Base-by-base conservation (phyloP, 2,329 filamentous ascomycete species). In the Tolypocladium endophyticum region DNA sequence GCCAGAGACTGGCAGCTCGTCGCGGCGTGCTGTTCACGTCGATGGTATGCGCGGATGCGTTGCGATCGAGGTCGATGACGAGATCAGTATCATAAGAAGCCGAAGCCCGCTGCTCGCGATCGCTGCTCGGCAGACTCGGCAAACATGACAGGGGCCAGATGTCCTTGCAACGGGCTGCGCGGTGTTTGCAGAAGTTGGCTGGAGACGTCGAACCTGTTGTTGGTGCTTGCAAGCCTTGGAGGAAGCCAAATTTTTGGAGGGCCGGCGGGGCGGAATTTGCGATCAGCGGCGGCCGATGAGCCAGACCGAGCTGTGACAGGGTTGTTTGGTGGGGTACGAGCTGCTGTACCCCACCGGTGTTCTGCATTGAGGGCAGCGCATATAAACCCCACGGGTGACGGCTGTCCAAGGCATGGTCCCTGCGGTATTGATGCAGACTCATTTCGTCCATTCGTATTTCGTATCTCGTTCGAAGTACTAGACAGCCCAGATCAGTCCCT, bases 91-190 rank as follows among this genome's bases (percentile, higher is more conserved):
- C 58, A 52, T 47, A 53, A 57, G 57, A 52, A 30, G 53, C 43
- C 33, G 50, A 52, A 39, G 47, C 55, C 35, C 59, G 56, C 45
- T 55, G 52, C 50, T 56, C 61, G 61, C 54, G 36, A 59, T 61
- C 36, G 41, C 39, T 60, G 36, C 35, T 36, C 35, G 30, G 18
- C 50, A 50, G 47, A 28, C 47, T 53, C 59, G 57, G n/a, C 30
- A 54, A 59, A 58, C 61, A 62, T 62, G 61, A 57, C 59, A 60
- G 58, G 30, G 33, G 50, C 50, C 1, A n/a, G 23, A 6, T 33
- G 30, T 35, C 50, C 20, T 11, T 35, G n/a, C 20, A 12, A 36
- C 50, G 35, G 50, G 28, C 50, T 23, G 39, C 25, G 57, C 41
- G 28, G 20, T 8, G 3, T 5, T 16, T 12, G 47, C 36, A 9